Conservation (phyloP, 2,329 filamentous ascomycete species). For the Trichoderma sp. region DNA sequence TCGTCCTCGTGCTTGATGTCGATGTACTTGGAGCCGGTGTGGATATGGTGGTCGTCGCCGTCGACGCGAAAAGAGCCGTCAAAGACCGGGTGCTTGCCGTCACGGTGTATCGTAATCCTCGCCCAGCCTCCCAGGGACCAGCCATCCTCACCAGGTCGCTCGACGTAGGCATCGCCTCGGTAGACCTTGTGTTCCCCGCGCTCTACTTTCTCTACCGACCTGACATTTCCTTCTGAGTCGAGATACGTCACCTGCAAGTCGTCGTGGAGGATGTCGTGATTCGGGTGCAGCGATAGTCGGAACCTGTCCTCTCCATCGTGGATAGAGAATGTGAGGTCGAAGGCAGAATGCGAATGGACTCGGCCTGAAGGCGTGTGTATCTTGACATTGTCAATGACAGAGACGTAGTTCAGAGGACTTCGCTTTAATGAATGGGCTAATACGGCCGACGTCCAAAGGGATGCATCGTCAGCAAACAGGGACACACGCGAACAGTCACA, state of each 20-base stretch:
- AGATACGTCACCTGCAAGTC: constrained; percentile 75
- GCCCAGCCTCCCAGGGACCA: constrained; percentile 90
- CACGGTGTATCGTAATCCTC: constrained; percentile 73
- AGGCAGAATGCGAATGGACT: constrained; percentile 77
- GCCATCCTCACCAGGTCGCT: constrained; percentile 58
- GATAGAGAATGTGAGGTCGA: constrained; percentile 81
- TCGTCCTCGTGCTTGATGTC: constrained; percentile 72
- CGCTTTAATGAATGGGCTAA: constrained; percentile 71
- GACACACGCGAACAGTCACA: neutral
- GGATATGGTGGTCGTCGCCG: constrained; percentile 83
- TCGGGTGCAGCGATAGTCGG: constrained; percentile 81
- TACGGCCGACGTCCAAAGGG: constrained; percentile 29
- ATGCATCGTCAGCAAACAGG: constrained; percentile 35
- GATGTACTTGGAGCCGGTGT: constrained; percentile 73
- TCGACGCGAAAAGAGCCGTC: constrained; percentile 84
- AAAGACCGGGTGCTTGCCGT: constrained; percentile 79
- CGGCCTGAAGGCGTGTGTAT: constrained; percentile 79
- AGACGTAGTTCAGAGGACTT: constrained; percentile 75
- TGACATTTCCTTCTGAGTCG: constrained; percentile 69
- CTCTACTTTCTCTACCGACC: constrained; percentile 67
- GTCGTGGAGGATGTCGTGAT: constrained; percentile 82
- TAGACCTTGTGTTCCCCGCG: constrained; percentile 79
- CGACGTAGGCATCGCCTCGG: constrained; percentile 75
- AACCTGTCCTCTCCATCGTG: constrained; percentile 68
- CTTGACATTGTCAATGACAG: constrained; percentile 70